Base-by-base conservation (phyloP, 495 filamentous ascomycete species). In the Aspergillus nidulans region DNA sequence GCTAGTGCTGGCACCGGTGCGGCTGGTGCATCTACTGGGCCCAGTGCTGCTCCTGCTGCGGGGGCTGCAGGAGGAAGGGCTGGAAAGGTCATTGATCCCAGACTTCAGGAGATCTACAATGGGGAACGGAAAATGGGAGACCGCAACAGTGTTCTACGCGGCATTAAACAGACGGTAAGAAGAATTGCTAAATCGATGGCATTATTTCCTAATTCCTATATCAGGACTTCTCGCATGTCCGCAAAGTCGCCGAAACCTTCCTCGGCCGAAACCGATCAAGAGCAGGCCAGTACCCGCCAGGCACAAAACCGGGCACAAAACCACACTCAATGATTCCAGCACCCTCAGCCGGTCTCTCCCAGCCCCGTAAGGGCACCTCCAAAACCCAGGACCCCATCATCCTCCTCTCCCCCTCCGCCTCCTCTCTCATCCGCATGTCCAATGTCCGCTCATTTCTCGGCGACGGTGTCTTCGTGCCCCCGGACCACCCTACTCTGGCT, bases 381-480 rank as follows among this genome's bases (percentile, higher is more conserved):
- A 69, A 70, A 63, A 80, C 81, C 13, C 84, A 90, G 46, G 91
- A 98, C 65, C 95, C 95, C 19, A 99, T 99, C 71, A 96, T 99
- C 73, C 84, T 99, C 13, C 86, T 99, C 63, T 97, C 95, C 3
- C 94, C 95, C n/a, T 97, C 92, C 25, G 95, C 95, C 28, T 96
- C 91, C 19, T 92, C 92, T 8, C 87, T 97, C 44, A 89, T 99
- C n/a, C 88, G 90, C 69, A 91, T 97, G 86, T 85, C 89, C 20
- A 99, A 99, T 71, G 90, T 95, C 73, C 95, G 95, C 59, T 84
- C 89, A 39, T 99, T 99, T 81, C 90, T 99, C 56, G 85, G 92
- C 69, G 79, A 81, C 52, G 91, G 92, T 49, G 69, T 85, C 39
- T 99, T 91, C 72, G 78, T 88, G 2, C 88, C 91, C 2, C 81